Conservation (phyloP, 2,329 filamentous ascomycete genomes). For the Fusarium sp. region DNA sequence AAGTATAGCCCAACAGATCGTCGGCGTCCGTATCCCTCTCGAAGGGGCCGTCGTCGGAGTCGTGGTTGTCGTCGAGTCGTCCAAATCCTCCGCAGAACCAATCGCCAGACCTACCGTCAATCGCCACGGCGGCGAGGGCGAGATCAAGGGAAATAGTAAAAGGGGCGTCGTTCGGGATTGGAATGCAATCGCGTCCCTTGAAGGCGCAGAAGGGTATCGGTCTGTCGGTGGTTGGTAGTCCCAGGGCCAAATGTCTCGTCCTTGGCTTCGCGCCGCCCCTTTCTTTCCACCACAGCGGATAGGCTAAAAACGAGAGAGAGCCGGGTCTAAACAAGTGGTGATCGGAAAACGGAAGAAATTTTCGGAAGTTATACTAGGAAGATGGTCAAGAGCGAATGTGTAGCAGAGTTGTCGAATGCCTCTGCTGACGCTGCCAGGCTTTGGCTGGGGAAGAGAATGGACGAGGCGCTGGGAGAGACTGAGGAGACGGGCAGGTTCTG, state of each 20-base stretch:
- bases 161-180: constrained; percentile 14
- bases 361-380: constrained; percentile 11
- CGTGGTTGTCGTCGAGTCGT: constrained; percentile 19
- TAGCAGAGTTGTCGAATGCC: constrained; percentile 16
- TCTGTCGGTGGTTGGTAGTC: constrained; percentile 3
- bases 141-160: not conserved
- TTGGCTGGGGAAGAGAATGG: constrained; percentile 10
- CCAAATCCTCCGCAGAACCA: constrained; percentile 2
- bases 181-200: constrained; percentile 35
- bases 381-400: constrained; percentile 29
- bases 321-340: not conserved
- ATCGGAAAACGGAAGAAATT: not conserved
- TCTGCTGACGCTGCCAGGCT: constrained; percentile 27
- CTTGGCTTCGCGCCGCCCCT: constrained; percentile 25
- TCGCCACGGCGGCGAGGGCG: constrained; percentile 17
- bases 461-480: constrained; percentile 10
- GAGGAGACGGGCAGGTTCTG: constrained; percentile 36
- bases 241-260: constrained; percentile 34
- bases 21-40: constrained; percentile 2
- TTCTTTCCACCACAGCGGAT: constrained; percentile 29
- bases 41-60: constrained; percentile 2
- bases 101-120: constrained; percentile 14
- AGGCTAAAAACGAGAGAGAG: constrained; percentile 1
- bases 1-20: constrained; percentile 1
- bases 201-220: constrained; percentile 15